A percentile compares a stretch with the other conserved stretches of the same genome.
Conservation (phyloP, 164 flowering plant genomes). For the Berberis vulgaris region DNA sequence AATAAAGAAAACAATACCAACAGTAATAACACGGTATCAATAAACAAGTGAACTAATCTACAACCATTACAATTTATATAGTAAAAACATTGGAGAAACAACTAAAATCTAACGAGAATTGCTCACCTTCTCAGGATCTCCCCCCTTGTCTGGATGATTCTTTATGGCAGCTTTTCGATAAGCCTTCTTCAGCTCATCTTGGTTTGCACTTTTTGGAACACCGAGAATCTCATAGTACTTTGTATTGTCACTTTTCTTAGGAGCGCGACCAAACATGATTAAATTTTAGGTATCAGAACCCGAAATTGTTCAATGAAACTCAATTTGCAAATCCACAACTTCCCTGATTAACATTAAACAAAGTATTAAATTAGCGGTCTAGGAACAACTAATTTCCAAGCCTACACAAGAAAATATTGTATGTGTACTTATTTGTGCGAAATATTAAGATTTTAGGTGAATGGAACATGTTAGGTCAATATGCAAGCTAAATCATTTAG, state of each 20-base stretch:
- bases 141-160: constrained; percentile 17
- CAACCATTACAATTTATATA: background rate
- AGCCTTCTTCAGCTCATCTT: constrained; percentile 16
- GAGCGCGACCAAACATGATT: constrained; percentile 14
- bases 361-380: too few species aligned
- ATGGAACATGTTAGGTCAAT: too few species aligned
- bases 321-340: background rate
- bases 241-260: constrained; percentile 7
- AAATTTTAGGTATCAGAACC: background rate
- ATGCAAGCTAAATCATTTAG: too few species aligned
- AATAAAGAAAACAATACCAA: too few species aligned
- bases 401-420: too few species aligned
- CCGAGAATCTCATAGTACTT: constrained; percentile 12
- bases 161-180: constrained; percentile 18
- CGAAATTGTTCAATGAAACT: background rate
- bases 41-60: background rate
- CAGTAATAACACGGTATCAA: too few species aligned
- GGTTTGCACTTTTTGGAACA: constrained; percentile 12
- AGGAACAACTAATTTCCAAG: too few species aligned
- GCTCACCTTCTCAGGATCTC: constrained; percentile 15
- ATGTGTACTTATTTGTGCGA: too few species aligned
- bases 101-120: background rate
- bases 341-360: too few species aligned
- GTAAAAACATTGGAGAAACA: background rate
- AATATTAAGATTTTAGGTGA: too few species aligned